Evolutionary conservation across 345 rosid genomes (phyloP).

Genomic region (Acer saccharum): DNA sequence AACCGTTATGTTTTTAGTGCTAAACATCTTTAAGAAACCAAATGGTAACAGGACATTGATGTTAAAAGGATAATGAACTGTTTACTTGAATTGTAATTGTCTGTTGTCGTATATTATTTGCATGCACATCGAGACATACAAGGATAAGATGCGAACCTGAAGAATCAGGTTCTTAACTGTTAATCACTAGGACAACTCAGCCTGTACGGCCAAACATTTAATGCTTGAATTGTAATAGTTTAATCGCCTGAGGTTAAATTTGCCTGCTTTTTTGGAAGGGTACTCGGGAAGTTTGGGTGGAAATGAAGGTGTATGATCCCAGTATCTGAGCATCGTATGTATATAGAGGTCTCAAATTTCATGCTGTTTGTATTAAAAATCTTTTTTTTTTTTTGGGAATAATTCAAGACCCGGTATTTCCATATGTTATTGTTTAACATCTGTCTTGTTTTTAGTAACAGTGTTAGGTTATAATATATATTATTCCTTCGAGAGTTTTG

Average conservation of each 20-base stretch:
- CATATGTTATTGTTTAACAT: not conserved
- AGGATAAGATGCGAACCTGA: too few species aligned
- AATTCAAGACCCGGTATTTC: not conserved
- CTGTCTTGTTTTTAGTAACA: not conserved
- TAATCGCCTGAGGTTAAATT: not conserved
- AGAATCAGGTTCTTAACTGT: too few species aligned
- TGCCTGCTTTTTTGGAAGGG: not conserved
- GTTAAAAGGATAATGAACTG: not conserved
- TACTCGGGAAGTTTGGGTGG: not conserved
- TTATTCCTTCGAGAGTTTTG: slow-evolving; percentile 6
- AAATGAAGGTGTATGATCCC: not conserved
- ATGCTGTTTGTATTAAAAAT: too few species aligned
- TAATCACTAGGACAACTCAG: too few species aligned
- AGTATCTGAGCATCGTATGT: too few species aligned
- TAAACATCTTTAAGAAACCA: not conserved
- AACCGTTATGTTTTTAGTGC: not conserved
- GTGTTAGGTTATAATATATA: not conserved
- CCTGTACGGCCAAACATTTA: too few species aligned
- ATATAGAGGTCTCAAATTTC: too few species aligned
- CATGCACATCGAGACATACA: not conserved
- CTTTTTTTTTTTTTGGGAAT: too few species aligned
- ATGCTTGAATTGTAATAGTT: not conserved
- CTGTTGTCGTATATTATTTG: not conserved
- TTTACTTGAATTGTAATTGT: not conserved
- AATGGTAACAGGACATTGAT: not conserved